Base-by-base conservation (phyloP, 2,329 filamentous ascomycete species). In the Aspergillus sp. region DNA sequence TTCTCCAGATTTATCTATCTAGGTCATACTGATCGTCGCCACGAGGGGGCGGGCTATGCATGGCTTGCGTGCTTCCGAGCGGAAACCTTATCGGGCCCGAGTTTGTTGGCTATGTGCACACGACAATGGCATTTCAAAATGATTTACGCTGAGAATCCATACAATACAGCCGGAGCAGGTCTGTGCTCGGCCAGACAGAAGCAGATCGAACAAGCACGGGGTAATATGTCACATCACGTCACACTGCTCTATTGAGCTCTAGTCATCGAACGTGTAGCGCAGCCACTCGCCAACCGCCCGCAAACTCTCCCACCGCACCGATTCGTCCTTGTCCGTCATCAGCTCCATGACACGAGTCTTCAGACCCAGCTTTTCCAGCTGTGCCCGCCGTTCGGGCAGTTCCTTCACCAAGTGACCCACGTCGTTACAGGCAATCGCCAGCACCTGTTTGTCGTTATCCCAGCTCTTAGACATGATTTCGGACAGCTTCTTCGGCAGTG, bases 371-470 rank as follows among this genome's bases (percentile, higher is more conserved):
- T 89, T 92, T 80, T 97, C 93, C 68, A 97, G 82, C 74, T 90
- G 86, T 60, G 84, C 81, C 71, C 93, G 83, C 80, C 89, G 91
- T 80, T 96, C 92, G 0, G 93, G 92, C 57, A 94, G 90, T 76
- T 96, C 91, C 77, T 91, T 93, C 52, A 97, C 92, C 62, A 97
- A 79, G 64, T 84, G 89, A n/a, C 91, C 92, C 19, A 97, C 86
- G 72, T 97, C 93, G 74, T 96, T 97, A 79, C 92, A 96, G 19
- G 90, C 93, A 78, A 97, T 94, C 2, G 93, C 93, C 65, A 97
- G 81, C 21, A 97, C 93, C 71, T 90, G 86, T 77, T 90, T 90
- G 71, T 95, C 91, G 74, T 91, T 92, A 70, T 95, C 91, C 89
- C 91, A 85, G 82, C 85, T 87, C 85, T 96, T 80, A 75, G 87